Percentiles rank a stretch among this genome's conserved stretches.
Evolutionary conservation across 345 rosid genomes (phyloP).

Genomic region (Turnera subulata): DNA sequence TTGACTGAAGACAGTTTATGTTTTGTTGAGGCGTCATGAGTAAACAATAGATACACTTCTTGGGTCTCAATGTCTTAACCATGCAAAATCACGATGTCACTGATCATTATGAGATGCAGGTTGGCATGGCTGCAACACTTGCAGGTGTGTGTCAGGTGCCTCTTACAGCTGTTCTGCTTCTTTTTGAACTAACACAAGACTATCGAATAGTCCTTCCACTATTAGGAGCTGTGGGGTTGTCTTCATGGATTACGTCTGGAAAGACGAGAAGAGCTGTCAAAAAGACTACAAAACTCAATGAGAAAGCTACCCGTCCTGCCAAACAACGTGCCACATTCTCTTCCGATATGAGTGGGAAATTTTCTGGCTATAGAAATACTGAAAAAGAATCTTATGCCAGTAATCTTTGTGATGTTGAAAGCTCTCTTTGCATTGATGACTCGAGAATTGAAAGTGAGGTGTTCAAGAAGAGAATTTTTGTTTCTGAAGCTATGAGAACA

Average conservation of each 20-base stretch:
- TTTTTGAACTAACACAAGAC: conserved; percentile 90
- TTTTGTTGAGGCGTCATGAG: not conserved
- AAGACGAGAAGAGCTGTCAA: conserved; percentile 52
- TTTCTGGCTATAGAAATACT: conserved; percentile 20
- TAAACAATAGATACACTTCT: not conserved
- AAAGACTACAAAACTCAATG: conserved; percentile 32
- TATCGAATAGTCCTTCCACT: conserved; percentile 86
- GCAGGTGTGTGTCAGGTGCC: conserved; percentile 99
- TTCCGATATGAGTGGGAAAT: conserved; percentile 8
- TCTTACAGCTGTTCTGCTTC: conserved; percentile 82
- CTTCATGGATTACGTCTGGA: conserved; percentile 93
- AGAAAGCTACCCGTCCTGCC: conserved; percentile 25
- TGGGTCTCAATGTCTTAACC: not conserved
- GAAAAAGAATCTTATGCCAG: conserved; percentile 29
- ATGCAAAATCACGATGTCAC: not conserved
- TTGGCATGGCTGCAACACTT: conserved; percentile 98
- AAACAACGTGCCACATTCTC: conserved; percentile 31
- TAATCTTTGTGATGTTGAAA: conserved; percentile 81
- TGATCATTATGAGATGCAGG: conserved; percentile 42
- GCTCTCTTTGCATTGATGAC: conserved; percentile 76
- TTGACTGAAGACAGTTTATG: not conserved
- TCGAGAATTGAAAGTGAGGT: conserved; percentile 34
- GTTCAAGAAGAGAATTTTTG: conserved; percentile 43
- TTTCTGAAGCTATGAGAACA: conserved; percentile 90
- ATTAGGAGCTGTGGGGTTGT: conserved; percentile 86